Conservation (phyloP, 257 asterid genomes). For the Buddleja alternifolia region DNA sequence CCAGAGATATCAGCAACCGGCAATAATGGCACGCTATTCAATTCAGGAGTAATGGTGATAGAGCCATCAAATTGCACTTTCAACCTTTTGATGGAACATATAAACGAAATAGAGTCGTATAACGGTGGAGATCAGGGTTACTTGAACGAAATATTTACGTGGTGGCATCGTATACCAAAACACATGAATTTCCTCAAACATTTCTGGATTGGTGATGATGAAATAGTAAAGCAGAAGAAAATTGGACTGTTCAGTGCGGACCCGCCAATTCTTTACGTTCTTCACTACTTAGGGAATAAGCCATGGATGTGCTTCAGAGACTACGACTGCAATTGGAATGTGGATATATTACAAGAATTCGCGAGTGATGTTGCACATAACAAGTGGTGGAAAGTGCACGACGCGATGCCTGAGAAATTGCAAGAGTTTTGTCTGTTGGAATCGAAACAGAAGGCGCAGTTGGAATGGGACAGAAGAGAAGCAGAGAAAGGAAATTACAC, state of each 20-base stretch:
- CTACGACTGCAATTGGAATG: constrained; percentile 90
- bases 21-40: constrained; percentile 85
- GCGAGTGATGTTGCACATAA: constrained; percentile 86
- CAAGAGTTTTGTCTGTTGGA: constrained; percentile 61
- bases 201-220: constrained; percentile 91
- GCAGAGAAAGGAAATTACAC: constrained; percentile 56
- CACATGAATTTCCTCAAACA: constrained; percentile 85
- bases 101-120: constrained; percentile 80
- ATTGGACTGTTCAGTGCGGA: constrained; percentile 63
- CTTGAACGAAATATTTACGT: constrained; percentile 75
- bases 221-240: constrained; percentile 56
- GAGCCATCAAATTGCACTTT: constrained; percentile 93
- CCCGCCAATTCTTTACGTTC: constrained; percentile 76
- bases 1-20: constrained; percentile 92
- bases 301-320: constrained; percentile 93
- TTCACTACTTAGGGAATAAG: constrained; percentile 80
- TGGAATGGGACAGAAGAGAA: constrained; percentile 84
- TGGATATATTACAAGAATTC: constrained; percentile 73
- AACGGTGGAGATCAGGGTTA: constrained; percentile 96
- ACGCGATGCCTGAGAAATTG: constrained; percentile 59
- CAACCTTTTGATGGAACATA: constrained; percentile 77
- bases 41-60: constrained; percentile 89
- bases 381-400: constrained; percentile 90
- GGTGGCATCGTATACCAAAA: constrained; percentile 95
- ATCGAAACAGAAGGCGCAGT: constrained; percentile 81